phyloP scores from a whole-genome alignment of 2,329 filamentous ascomycete genomes.

The Neopestalotiopsis sp. region DNA sequence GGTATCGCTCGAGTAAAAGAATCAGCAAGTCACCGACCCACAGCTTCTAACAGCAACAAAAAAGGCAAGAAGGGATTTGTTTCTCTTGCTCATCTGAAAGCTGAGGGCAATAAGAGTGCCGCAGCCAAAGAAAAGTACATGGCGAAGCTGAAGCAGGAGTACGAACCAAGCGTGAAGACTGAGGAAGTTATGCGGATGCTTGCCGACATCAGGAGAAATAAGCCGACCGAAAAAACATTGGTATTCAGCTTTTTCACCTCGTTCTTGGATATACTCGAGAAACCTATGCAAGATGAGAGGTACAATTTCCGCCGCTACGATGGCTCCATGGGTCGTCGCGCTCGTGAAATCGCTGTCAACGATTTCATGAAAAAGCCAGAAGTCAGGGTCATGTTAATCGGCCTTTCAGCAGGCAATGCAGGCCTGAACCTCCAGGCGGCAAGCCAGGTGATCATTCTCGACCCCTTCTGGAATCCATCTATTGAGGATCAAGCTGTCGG shows the following conservation, averaged over 20 bases:
- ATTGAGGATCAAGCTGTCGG: slow-evolving; percentile 15
- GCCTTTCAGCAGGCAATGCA: slow-evolving; percentile 76
- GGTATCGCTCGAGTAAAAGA: slow-evolving; percentile 17
- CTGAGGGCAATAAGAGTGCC: slow-evolving; percentile 27
- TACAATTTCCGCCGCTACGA: slow-evolving; percentile 37
- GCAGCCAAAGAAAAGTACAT: slow-evolving; percentile 32
- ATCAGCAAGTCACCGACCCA: slow-evolving; percentile 18
- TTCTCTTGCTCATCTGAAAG: slow-evolving; percentile 31
- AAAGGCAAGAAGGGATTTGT: slow-evolving; percentile 8
- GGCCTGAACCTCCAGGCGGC: slow-evolving; percentile 31
- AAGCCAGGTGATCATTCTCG: slow-evolving; percentile 18
- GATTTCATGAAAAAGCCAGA: slow-evolving; percentile 31
- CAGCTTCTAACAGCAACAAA: slow-evolving; percentile 20
- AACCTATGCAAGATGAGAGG: slow-evolving; percentile 32
- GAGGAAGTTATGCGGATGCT: slow-evolving; percentile 36
- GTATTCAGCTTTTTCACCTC: slow-evolving; percentile 40
- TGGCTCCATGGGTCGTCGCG: slow-evolving; percentile 31
- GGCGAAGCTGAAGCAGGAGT: slow-evolving; percentile 30
- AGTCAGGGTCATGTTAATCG: slow-evolving; percentile 67
- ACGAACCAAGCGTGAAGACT: slow-evolving; percentile 36
- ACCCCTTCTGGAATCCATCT: slow-evolving; percentile 18
- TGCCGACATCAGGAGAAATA: slow-evolving; percentile 27
- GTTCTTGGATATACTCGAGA: slow-evolving; percentile 39
- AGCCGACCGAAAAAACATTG: slow-evolving; percentile 35
- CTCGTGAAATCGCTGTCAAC: slow-evolving; percentile 30